Base-by-base conservation (phyloP, 805 yeast species). In the Citeromyces nyonsensis region DNA sequence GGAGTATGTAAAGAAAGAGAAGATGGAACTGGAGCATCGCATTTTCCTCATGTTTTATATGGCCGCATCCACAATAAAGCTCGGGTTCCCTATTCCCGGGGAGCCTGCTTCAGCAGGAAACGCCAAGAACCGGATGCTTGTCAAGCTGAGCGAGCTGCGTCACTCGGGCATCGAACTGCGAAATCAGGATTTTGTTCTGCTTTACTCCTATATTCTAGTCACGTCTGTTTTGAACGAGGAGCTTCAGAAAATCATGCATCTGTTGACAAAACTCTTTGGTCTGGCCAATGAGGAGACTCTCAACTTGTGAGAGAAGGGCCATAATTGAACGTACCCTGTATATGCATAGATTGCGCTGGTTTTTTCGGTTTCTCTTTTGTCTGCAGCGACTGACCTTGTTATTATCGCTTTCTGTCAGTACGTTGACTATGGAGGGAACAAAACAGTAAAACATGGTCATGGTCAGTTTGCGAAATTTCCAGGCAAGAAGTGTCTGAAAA, bases 91-190 rank as follows among this genome's bases (percentile, higher is more conserved):
- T 2, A 47, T 82, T 15, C 93, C 94, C 0, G 69, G 66, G 15
- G 74, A 73, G 41, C 76, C 86, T 1, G 88, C 91, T 0, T 73
- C 82, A 0, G 76, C 84, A 0, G 80, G 69, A 28, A 80, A 76
- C 45, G 76, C 91, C 1, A 69, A 74, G 41, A 82, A 75, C 38
- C 51, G 85, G 24, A 59, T 82, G 57, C 58, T 81, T 39, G 66
- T 61, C 30, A 80, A 78, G 41, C 56, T 81, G 39, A 72, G 68
- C 37, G 73, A 69, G 37, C 67, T 74, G 12, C 54, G 91, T 32
- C 44, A 51, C 35, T 38, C 45, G 12, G 18, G 15, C 15, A 27
- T 27, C 11, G 15, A 27, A 5, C 47, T 73, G 28, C 56, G 65
- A 8, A 77, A 78, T 44, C 80, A 77, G 38, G 93, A 82, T 42